Evolutionary conservation across 2,329 filamentous ascomycete species (phyloP), one percentile per base, ranked within the genome.

Genomic region (Alternaria sp.): DNA sequence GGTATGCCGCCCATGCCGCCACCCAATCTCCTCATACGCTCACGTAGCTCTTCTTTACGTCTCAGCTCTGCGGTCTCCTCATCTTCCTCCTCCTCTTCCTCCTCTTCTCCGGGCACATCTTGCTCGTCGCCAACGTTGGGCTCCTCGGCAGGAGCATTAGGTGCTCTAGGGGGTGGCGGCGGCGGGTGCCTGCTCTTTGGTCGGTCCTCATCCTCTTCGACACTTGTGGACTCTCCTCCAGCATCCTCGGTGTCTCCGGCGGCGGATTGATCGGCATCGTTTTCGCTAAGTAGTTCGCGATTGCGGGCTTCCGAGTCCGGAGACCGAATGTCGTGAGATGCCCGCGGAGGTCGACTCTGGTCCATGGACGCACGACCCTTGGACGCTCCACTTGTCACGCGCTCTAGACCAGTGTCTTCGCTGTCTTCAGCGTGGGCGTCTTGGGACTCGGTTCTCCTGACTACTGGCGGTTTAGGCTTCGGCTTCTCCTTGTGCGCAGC

Each of bases 11-110:
- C 93, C 92, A 97, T 97, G 42, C 94, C 94, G 56, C 94, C 94
- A 68, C 94, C 96, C 91, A 99, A 95, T 81, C 97, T 97, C 46
- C 95, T 95, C 93, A 99, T 99, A 70, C 95, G 89, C 63, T 95
- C 93, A 61, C 95, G 88, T 32, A 99, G 84, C 76, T 97, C 94
- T 80, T 97, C 89, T 75, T 90, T 91, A 53, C 94, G 90, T 67
- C 88, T 89, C 22, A 92, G 85, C 77, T 99, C 95, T 1, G 93
- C 93, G 72, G 98, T 94, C 52, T 96, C 83, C 16, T 96, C 92
- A 28, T 94, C 91, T 48, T 94, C 92, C 32, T 93, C 91, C 20
- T 93, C 91, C 14, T 91, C 90, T n/a, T 89, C 90, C 11, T 86
- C 87, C 6, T 66, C 66, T 3, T 85, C 86, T 18, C 85, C 85